Base-by-base conservation (phyloP, 352 stramenopile species). In the Globisporangium irregulare region DNA sequence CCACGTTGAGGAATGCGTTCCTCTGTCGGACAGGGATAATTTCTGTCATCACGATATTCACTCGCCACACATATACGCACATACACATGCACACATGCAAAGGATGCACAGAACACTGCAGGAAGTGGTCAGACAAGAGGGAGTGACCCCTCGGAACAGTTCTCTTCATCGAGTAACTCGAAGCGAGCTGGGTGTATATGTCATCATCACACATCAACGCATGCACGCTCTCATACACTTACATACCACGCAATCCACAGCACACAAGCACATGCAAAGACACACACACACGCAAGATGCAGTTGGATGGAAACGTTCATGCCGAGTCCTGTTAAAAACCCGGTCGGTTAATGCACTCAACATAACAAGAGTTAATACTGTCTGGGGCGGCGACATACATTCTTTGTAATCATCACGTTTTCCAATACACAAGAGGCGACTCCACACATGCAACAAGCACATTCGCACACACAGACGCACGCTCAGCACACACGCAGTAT, bases 11-110 rank as follows among this genome's bases (percentile, higher is more conserved):
- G 81, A 91, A 94, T 89, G 86, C 84, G 86, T 90, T 91, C 86
- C 79, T 80, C 77, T 75, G 84, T 94, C 87, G 80, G 87, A 94
- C 87, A 93, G 84, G 86, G 87, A 94, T 94, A 94, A 94, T 81
- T 83, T 75, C 66, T 80, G 72, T 92, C 87, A 92, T 94, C 87
- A 93, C 67, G 51, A 89, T 92, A 92, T 71, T 71, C 24, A 36
- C 24, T 24, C 67, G 25, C 68, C 36, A 65, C 38, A 58, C 25
- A 55, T n/a, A 71, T 63, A 63, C 14, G 27, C 10, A 51, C 1
- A 57, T 29, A 71, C 10, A 68, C 1, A 57, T 29, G 69, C 10
- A 68, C 27, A 61, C 27, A 53, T 34, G 48, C 22, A 72, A 50
- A 62, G 8, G 36, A 59, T 14, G 59, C 4, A 57, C 20, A 69